Evolutionary conservation across 176 grass and related monocot species (phyloP).

Genomic region (Elaeis guineensis): DNA sequence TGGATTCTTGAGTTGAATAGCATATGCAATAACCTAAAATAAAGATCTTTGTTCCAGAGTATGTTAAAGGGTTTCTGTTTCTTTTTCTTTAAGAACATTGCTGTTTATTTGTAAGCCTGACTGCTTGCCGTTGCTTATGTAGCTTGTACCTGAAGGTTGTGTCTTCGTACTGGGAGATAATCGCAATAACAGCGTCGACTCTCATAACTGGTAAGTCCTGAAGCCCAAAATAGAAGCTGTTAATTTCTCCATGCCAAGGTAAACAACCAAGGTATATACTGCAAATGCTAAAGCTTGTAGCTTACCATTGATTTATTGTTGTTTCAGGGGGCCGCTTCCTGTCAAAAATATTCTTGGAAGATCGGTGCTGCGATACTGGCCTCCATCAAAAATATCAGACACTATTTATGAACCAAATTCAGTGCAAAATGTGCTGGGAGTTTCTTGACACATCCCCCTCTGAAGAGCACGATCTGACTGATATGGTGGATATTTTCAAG

Average conservation of each 20-base stretch:
- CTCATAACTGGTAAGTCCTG: constrained; percentile 80
- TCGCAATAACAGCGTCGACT: constrained; percentile 92
- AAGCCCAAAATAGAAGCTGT: constrained; percentile 2
- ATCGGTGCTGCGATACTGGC: constrained; percentile 90
- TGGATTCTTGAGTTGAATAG: too few species aligned
- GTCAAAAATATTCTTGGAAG: constrained; percentile 91
- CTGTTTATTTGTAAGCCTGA: constrained; percentile 1
- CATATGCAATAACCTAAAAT: too few species aligned
- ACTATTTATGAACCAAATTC: constrained; percentile 60
- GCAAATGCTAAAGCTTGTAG: too few species aligned
- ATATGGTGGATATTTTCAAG: neutral
- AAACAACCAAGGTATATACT: too few species aligned
- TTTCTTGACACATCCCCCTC: constrained; percentile 18
- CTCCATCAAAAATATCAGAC: constrained; percentile 82
- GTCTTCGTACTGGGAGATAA: constrained; percentile 96
- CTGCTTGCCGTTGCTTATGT: constrained; percentile 16
- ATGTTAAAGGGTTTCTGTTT: too few species aligned
- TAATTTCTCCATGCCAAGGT: too few species aligned
- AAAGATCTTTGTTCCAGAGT: too few species aligned
- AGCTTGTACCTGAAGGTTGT: constrained; percentile 65
- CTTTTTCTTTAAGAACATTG: too few species aligned
- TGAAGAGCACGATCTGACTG: neutral
- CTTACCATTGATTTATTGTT: constrained; percentile 8
- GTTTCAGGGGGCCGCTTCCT: constrained; percentile 77
- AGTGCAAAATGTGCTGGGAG: constrained; percentile 18